Evolutionary conservation across 768 basidiomycete species (phyloP).

Genomic region (Russula sp.): DNA sequence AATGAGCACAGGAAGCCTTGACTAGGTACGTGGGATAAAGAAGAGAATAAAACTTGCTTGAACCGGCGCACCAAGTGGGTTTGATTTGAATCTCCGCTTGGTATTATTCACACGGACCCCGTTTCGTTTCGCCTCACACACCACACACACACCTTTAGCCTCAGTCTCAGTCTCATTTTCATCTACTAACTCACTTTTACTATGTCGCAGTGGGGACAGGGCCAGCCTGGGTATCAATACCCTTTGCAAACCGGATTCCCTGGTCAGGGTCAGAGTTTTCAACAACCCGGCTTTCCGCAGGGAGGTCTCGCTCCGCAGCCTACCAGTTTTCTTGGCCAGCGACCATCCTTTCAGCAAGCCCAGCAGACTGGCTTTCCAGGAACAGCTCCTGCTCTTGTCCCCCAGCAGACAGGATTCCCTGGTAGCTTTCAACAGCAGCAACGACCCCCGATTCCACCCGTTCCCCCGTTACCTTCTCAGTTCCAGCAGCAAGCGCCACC

Average conservation of each 20-base stretch:
- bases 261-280: constrained; percentile 40
- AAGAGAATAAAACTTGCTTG: neutral
- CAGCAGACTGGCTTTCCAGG: constrained; percentile 53
- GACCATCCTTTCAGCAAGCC: constrained; percentile 47
- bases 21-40: constrained; percentile 49
- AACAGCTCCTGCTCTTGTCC: constrained; percentile 31
- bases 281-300: constrained; percentile 39
- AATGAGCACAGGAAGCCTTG: constrained; percentile 48
- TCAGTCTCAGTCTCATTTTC: neutral
- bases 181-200: constrained; percentile 23
- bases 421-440: constrained; percentile 34
- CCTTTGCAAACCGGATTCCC: constrained; percentile 67
- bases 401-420: constrained; percentile 53
- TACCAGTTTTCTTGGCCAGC: constrained; percentile 45
- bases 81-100: constrained; percentile 14
- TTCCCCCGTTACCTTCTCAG: constrained; percentile 22
- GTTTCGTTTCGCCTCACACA: too few relatives aligned
- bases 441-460: constrained; percentile 31
- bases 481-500: constrained; percentile 41
- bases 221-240: constrained; percentile 64
- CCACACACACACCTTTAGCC: too few relatives aligned
- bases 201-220: constrained; percentile 77
- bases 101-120: neutral
- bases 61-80: too few relatives aligned
- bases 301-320: constrained; percentile 52